Evolutionary conservation across 2,329 filamentous ascomycete genomes (phyloP).

Genomic region (Colletotrichum aenigma): DNA sequence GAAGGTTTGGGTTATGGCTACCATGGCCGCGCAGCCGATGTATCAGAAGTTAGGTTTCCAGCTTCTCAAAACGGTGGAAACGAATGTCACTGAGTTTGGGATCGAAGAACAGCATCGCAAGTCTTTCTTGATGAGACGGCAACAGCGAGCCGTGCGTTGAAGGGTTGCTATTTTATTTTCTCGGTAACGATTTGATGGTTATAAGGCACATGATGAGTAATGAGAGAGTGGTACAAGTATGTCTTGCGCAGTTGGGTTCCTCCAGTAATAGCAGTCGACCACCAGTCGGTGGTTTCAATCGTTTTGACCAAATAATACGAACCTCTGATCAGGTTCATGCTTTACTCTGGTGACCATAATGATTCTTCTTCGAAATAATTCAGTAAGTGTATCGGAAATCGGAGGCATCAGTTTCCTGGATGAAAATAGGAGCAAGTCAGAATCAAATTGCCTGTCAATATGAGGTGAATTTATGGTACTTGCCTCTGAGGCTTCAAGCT

Average conservation of each 20-base stretch:
- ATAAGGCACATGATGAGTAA: not conserved
- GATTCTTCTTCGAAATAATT: not conserved
- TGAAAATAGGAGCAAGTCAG: not conserved
- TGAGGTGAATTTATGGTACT: not conserved
- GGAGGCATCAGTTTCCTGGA: constrained; percentile 1
- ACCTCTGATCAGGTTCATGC: not conserved
- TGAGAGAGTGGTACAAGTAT: not conserved
- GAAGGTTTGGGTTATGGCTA: not conserved
- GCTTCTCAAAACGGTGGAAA: not conserved
- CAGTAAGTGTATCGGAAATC: constrained; percentile 13
- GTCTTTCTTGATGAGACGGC: not conserved
- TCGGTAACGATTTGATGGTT: not conserved
- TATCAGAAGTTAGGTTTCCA: not conserved
- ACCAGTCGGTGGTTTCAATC: not conserved
- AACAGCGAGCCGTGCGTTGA: not conserved
- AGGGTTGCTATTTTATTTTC: not conserved
- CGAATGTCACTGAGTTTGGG: not conserved
- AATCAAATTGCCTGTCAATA: not conserved
- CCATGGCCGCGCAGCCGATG: not conserved
- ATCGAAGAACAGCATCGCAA: not conserved
- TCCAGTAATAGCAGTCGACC: not conserved
- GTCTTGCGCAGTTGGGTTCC: not conserved
- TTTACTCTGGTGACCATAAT: not conserved
- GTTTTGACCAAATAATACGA: not conserved
- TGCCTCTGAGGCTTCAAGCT: constrained; percentile 13